A percentile compares a stretch with the other conserved stretches of the same genome.
Evolutionary conservation across 495 filamentous ascomycete species (phyloP).

Genomic region (Letharia lupina): DNA sequence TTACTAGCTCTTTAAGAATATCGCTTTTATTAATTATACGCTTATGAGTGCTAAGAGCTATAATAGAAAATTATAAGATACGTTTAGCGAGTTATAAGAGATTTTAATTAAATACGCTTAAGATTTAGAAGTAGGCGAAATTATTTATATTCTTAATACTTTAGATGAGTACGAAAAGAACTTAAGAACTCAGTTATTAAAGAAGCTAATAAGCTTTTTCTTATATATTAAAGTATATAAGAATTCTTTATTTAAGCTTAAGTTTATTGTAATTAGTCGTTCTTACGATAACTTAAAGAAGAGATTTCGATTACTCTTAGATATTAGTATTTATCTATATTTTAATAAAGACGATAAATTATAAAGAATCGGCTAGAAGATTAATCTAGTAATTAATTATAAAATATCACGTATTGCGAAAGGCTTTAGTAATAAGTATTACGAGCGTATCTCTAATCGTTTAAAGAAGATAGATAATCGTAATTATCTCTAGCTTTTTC

Average conservation of each 20-base stretch:
- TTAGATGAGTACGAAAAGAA: conserved; percentile 35
- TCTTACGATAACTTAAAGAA: conserved; percentile 33
- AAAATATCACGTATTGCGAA: conserved; percentile 22
- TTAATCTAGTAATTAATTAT: conserved; percentile 34
- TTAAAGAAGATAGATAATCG: conserved; percentile 34
- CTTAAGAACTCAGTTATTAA: conserved; percentile 24
- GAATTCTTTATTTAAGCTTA: conserved; percentile 24
- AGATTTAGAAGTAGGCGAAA: conserved; percentile 35
- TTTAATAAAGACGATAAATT: conserved; percentile 32
- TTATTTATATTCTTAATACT: conserved; percentile 41
- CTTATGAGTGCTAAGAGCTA: conserved; percentile 28
- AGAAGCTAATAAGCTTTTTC: conserved; percentile 26
- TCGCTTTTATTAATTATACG: conserved; percentile 28
- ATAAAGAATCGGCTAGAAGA: conserved; percentile 30
- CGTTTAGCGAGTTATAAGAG: conserved; percentile 36
- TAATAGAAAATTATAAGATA: conserved; percentile 30
- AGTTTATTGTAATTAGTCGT: conserved; percentile 39
- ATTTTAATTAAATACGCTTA: conserved; percentile 31
- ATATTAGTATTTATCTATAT: conserved; percentile 27
- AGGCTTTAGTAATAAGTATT: conserved; percentile 16
- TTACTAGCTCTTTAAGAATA: conserved; percentile 35
- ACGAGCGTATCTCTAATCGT: conserved; percentile 20
- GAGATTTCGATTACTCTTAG: conserved; percentile 22
- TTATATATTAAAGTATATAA: conserved; percentile 3
- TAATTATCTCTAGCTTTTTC: conserved; percentile 42